phyloP scores from a whole-genome alignment of 352 stramenopile species.

The Phytophthora pini region DNA sequence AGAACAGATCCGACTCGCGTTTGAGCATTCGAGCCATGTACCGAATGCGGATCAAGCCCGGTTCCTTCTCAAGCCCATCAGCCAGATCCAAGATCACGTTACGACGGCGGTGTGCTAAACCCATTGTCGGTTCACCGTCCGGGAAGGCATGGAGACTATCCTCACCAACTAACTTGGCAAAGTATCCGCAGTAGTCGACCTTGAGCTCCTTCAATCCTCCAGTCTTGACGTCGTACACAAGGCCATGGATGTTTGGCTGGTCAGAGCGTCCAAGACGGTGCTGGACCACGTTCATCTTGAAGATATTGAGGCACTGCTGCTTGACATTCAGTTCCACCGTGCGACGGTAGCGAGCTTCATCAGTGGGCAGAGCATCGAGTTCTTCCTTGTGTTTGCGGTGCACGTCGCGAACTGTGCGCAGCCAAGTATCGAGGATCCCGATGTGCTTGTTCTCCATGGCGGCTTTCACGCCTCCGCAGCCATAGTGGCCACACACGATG shows the following conservation, averaged over 20 bases:
- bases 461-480: constrained; percentile 90
- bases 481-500: constrained; percentile 93
- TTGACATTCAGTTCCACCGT: constrained; percentile 88
- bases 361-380: constrained; percentile 32
- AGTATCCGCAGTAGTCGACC: constrained; percentile 64
- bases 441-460: constrained; percentile 84
- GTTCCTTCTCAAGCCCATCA: constrained; percentile 66
- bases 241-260: constrained; percentile 75
- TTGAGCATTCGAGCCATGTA: constrained; percentile 75
- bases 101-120: constrained; percentile 50
- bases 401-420: constrained; percentile 89
- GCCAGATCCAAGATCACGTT: constrained; percentile 66
- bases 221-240: constrained; percentile 77
- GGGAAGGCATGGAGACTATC: constrained; percentile 68
- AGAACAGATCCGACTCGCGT: constrained; percentile 66
- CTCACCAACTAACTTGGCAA: constrained; percentile 52
- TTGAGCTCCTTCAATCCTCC: constrained; percentile 73
- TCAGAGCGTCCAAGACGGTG: constrained; percentile 65
- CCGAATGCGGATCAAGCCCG: constrained; percentile 51
- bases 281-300: constrained; percentile 87
- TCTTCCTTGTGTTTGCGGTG: constrained; percentile 40
- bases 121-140: constrained; percentile 60
- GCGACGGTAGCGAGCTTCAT: constrained; percentile 43
- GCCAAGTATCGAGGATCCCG: constrained; percentile 90
- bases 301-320: constrained; percentile 87